Conservation (phyloP, 202 grass and related monocot species). For the Zoysia matrella region DNA sequence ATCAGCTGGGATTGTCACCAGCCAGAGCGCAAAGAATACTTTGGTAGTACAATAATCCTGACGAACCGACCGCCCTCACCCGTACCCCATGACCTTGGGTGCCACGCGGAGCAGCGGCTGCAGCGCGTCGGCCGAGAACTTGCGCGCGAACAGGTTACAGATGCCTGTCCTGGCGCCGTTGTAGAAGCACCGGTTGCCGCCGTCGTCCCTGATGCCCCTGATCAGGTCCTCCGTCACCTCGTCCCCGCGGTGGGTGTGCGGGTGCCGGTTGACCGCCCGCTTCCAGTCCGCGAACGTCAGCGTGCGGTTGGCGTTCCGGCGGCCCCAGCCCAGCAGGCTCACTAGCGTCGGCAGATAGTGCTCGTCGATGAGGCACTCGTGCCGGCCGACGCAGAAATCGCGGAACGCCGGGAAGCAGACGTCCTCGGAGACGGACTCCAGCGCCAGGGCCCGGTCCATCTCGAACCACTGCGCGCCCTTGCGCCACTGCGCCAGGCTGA, state of each 20-base stretch:
- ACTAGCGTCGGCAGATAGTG: constrained; percentile 81
- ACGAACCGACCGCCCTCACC: neutral
- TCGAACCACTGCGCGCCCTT: constrained; percentile 79
- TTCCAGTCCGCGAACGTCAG: constrained; percentile 69
- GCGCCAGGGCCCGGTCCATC: constrained; percentile 61
- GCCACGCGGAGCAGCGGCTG: constrained; percentile 57
- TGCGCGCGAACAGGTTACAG: constrained; percentile 77
- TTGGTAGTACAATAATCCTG: neutral
- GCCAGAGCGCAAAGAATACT: neutral
- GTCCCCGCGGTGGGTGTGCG: constrained; percentile 30
- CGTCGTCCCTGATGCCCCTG: constrained; percentile 53
- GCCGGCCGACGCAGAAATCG: constrained; percentile 40
- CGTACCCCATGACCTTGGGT: constrained; percentile 60
- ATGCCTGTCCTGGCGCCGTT: constrained; percentile 39
- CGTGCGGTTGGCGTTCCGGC: constrained; percentile 56
- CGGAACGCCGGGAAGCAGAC: constrained; percentile 63
- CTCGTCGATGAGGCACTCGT: constrained; percentile 62
- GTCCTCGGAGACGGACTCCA: constrained; percentile 65
- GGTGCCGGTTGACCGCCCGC: constrained; percentile 42
- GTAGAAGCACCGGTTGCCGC: constrained; percentile 49
- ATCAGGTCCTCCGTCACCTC: constrained; percentile 52
- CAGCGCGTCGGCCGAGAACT: constrained; percentile 64
- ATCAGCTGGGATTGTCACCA: neutral
- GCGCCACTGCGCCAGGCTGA: constrained; percentile 66
- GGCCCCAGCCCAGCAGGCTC: constrained; percentile 41